Evolutionary conservation across 2,329 filamentous ascomycete genomes (phyloP), one percentile per base, ranked within the genome.

Genomic region (Penicillium aurantiogriseum): DNA sequence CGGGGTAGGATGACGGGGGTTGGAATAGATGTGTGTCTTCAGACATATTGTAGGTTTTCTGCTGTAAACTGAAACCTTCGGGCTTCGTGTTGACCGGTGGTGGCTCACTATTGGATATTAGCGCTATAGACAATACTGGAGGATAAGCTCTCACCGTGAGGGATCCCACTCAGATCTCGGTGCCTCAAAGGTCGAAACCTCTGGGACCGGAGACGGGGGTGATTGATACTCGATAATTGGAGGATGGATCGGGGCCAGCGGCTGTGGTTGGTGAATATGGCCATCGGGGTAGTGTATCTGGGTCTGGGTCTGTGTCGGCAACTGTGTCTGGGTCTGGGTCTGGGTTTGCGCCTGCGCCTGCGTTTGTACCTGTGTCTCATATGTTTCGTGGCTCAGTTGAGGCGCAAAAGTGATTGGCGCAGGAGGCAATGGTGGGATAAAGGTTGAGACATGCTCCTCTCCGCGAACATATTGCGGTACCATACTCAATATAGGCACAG

Each of bases 51-150:
- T 97, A 97, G 54, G 86, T 86, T 56, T 86, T 85, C 46, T 82
- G 82, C 17, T 92, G 91, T 69, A 97, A 89, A 72, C 95, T 91
- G 60, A 85, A 80, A 7, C 92, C 93, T 80, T 97, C 94, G 9
- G 92, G 92, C 69, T 81, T 88, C 5, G 92, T 91, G 68, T 89
- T 76, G 2, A 74, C 54, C 4, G 85, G 85, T 19, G 85, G 85
- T 29, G 79, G 76, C 67, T 87, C 84, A 71, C 87, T 90, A 63
- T 47, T 42, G 35, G 45, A 36, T 50, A 58, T 73, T 52, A 74
- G 67, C 51, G 54, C 54, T 50, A 23, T n/a, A 23, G 31, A 44
- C 0, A n/a, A 49, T n/a, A n/a, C 25, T n/a, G 13, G 5, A 19
- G 23, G 46, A 56, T 67, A 9, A 8, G 29, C 11, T 44, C 81